A percentile compares a stretch with the other conserved stretches of the same genome.
These are phyloP conservation scores for Murraya koenigii DNA, from an alignment of 345 rosid genomes.

Conservation along the genomic window DNA sequence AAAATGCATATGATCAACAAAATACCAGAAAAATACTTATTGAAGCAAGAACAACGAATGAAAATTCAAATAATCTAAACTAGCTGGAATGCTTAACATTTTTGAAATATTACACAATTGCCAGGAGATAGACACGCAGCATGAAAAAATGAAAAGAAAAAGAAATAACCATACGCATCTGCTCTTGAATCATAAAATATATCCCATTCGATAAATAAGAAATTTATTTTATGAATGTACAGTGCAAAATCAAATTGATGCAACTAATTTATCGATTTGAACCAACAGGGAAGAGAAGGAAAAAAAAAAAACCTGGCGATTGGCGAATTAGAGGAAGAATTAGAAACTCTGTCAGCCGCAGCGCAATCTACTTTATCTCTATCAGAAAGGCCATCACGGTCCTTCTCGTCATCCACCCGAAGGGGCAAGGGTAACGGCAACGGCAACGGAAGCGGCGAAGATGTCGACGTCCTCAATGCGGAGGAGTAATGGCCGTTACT, in stretches of 20 bases:
- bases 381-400: conserved; percentile 28
- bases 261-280: neutral
- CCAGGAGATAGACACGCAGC: neutral
- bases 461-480: conserved; percentile 7
- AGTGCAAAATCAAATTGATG: neutral
- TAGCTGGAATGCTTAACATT: neutral
- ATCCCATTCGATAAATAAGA: neutral
- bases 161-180: neutral
- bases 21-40: neutral
- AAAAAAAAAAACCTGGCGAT: conserved; percentile 34
- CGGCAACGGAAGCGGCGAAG: conserved; percentile 31
- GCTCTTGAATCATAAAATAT: neutral
- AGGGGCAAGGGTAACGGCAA: conserved; percentile 60
- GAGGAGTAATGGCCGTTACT: conserved; percentile 11
- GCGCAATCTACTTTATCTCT: conserved; percentile 32
- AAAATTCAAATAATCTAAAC: neutral
- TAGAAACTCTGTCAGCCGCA: conserved; percentile 25
- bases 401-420: conserved; percentile 45
- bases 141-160: neutral
- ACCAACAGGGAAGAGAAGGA: neutral
- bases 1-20: neutral
- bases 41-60: neutral
- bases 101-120: no score
- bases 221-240: neutral
- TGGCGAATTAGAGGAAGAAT: conserved; percentile 29